Base-by-base conservation (phyloP, 192 early-diverging fungal species). In the Podila verticillata region DNA sequence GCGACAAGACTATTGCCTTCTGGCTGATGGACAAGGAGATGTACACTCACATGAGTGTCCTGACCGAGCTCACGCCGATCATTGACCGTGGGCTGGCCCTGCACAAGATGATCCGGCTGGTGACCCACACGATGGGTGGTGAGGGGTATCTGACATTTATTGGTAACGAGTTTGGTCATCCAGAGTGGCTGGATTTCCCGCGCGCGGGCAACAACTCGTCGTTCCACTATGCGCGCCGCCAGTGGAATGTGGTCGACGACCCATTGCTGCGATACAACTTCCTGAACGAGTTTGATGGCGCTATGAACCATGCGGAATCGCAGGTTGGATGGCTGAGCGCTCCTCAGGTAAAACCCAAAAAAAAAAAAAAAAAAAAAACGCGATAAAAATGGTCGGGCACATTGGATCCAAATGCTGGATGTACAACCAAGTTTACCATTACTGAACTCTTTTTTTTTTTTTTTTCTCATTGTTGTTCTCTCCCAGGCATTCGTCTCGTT, bases 11-110 rank as follows among this genome's bases (percentile, higher is more conserved):
- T 61, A 72, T 98, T 56, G 97, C 96, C n/a, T 98, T 98, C 85
- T 98, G 97, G 97, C 82, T 98, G 64, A 98, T 98, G 97, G 97
- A 98, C 85, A 93, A 94, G 84, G 96, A 98, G 83, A 98, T 98
- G 97, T 98, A 98, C 80, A 91, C 89, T 28, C 83, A 95, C 85
- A 98, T 98, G 97, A 93, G 91, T 61, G 91, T 95, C 68, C 59
- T 93, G 63, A 89, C 88, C 7, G 81, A 82, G 49, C 73, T 92
- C 64, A 97, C 96, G 22, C 92, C 95, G 19, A 87, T 94, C 9
- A 93, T 98, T 71, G 96, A 97, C 79, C 92, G 97, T 58, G 97
- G 97, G 29, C 70, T 98, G 17, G 91, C 96, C 48, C 83, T 98
- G 71, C 97, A 98, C 86, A 98, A 98, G 83, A 90, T 98, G 92